Base-by-base conservation (phyloP, 1,284 basidiomycete species). In the Malassezia sp. region DNA sequence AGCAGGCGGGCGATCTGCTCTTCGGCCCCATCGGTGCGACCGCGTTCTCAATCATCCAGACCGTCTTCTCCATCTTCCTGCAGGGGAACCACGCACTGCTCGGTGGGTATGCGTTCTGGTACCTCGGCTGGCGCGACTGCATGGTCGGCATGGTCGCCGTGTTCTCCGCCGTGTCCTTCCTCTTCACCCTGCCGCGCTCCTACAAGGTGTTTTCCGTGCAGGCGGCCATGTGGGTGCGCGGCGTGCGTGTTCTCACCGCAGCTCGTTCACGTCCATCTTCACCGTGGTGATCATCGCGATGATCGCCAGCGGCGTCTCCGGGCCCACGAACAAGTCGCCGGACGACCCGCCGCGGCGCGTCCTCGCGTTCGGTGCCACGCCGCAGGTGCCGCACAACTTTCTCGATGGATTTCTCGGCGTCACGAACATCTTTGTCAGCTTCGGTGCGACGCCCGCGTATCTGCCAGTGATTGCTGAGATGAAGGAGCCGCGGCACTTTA, bases 401-500 rank as follows among this genome's bases (percentile, higher is more conserved):
- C 49, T 63, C 27, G 48, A 47, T 15, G 62, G 59, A 24, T 50
- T 63, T 34, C 49, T 57, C 39, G 57, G 46, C 42, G 52, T 57
- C 14, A 54, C 53, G 27, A 63, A 61, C 31, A 44, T 63, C 8
- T 61, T 61, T 38, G 47, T 63, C 49, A 55, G 52, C 29, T 59
- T 59, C 32, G 60, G 59, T 38, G 53, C 59, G 1, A 56, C 48
- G 29, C 60, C 61, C 2, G 48, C 54, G 20, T 65, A 61, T 49
- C 43, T 61, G 33, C 61, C 62, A 2, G 52, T 65, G 38, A 53
- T 62, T 22, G 57, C 63, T 22, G 63, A 66, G 52, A 63, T 66
- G 60, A 43, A 53, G 29, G 54, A 59, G 31, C 63, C 57, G 2
- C 39, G 41, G 31, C 53, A 56, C 40, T 66, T 62, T 47, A 48